A percentile compares a stretch with the other conserved stretches of the same genome.
Evolutionary conservation across 1,284 basidiomycete species (phyloP).

Genomic region (Microbotryomycetes sp.): DNA sequence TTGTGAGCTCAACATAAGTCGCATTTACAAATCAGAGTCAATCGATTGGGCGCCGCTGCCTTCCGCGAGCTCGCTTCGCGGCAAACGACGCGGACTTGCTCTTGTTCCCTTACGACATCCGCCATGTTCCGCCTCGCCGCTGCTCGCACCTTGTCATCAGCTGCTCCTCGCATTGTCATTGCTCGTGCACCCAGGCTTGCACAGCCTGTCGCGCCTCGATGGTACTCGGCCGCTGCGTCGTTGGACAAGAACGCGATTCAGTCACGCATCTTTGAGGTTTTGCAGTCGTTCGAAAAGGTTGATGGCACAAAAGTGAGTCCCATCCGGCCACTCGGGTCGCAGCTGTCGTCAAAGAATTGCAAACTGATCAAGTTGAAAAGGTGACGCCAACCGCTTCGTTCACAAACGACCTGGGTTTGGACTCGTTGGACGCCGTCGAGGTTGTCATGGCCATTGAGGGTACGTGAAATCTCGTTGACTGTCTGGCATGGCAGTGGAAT

Average conservation of each 20-base stretch:
- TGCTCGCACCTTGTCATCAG: slow-evolving; percentile 22
- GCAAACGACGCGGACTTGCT: too few species aligned
- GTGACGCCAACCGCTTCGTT: slow-evolving; percentile 70
- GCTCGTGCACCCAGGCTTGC: slow-evolving; percentile 4
- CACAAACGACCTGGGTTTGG: slow-evolving; percentile 81
- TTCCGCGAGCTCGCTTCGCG: too few species aligned
- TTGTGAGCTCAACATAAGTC: too few species aligned
- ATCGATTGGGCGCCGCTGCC: too few species aligned
- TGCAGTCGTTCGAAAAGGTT: slow-evolving; percentile 95
- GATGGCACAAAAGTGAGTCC: slow-evolving; percentile 70
- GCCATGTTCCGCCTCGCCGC: slow-evolving; percentile 29
- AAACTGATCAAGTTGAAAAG: slow-evolving; percentile 47
- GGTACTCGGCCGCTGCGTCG: slow-evolving; percentile 69
- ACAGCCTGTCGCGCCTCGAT: slow-evolving; percentile 12
- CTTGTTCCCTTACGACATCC: not conserved
- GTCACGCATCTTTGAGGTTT: slow-evolving; percentile 73
- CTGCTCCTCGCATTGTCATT: slow-evolving; percentile 7
- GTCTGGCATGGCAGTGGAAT: not conserved
- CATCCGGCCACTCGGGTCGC: too few species aligned
- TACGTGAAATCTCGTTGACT: slow-evolving; percentile 3
- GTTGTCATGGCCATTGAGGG: slow-evolving; percentile 97
- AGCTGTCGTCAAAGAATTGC: too few species aligned
- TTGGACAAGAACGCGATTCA: slow-evolving; percentile 72
- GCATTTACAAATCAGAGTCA: too few species aligned
- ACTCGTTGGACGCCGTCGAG: slow-evolving; percentile 96